Base-by-base conservation (phyloP, 78 protist genomes). In the slime mould (Dictyostelium discoideum) region DNA sequence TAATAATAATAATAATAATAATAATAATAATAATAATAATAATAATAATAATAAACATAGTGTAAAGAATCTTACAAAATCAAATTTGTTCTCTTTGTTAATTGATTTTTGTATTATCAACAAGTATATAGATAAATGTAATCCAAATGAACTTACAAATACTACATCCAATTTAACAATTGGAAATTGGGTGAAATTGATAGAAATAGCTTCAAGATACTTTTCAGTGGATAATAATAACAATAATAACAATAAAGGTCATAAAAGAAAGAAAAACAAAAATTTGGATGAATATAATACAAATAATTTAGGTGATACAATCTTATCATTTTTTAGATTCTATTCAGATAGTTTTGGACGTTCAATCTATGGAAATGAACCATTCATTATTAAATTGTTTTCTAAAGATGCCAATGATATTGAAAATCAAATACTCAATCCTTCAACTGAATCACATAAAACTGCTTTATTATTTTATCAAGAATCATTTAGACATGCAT, bases 231-330 rank as follows among this genome's bases (percentile, higher is more conserved):
- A 69, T 16, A 54, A 54, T 54, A 54, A 5, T 54, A 13, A 54
- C 16, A 65, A 22, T 22, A 65, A 72, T 72, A 73, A 29, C 32
- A 14, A 29, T 14, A 32, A 14, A 2, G 22, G 1, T 3, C 9
- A 26, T 7, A 78, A 50, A 3, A 80, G 22, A 48, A 84, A 84
- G 48, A 84, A 84, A 63, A 39, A 7, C 16, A 74, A 32, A 32
- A 48, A 37, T 18, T 80, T 10, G 4, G 88, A 81, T 11, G 94
- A 81, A 8, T 77, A 76, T 32, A 72, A 18, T 85, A 20, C 40
- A 80, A 46, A 46, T 24, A 26, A 39, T 29, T 39, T 60, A 69
- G 60, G 84, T 22, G 84, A 46, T 44, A 79, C 46, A 16, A 37
- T 74, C 3, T 32, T 74, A 74, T 74, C 81, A 32, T 74, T 74